Evolutionary conservation across 441 rosid species (phyloP).

Genomic region (Populus tomentosa): DNA sequence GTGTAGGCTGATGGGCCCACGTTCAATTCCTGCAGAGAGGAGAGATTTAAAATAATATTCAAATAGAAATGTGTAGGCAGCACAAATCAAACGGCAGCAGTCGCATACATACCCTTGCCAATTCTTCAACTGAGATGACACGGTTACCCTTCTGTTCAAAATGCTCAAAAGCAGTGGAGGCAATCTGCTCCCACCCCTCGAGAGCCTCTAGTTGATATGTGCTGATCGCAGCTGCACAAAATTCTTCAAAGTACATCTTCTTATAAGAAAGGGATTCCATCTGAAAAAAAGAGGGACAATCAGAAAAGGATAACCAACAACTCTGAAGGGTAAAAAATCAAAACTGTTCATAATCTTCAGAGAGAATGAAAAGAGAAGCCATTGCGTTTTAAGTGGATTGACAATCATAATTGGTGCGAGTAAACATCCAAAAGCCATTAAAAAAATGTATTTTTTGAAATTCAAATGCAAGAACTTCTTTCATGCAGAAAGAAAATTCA

Average conservation of each 20-base stretch:
- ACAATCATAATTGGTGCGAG: background rate
- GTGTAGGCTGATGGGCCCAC: slow-evolving; percentile 77
- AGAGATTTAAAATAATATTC: background rate
- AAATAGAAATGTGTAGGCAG: background rate
- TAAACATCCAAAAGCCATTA: no score
- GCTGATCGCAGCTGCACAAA: slow-evolving; percentile 88
- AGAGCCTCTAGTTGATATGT: slow-evolving; percentile 78
- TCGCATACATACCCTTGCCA: slow-evolving; percentile 60
- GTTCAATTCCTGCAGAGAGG: slow-evolving; percentile 65
- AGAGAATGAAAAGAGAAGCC: no score
- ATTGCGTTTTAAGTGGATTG: background rate
- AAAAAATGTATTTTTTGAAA: background rate
- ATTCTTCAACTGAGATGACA: slow-evolving; percentile 69
- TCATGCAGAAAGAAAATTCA: background rate
- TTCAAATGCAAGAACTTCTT: background rate
- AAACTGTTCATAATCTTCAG: background rate
- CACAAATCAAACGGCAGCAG: background rate
- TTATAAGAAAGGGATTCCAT: slow-evolving; percentile 76
- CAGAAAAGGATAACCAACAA: background rate
- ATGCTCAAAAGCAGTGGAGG: slow-evolving; percentile 65
- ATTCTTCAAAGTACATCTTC: slow-evolving; percentile 87
- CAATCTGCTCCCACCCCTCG: slow-evolving; percentile 85
- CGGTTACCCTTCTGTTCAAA: slow-evolving; percentile 86
- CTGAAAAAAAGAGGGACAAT: slow-evolving; percentile 29
- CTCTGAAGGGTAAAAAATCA: background rate